Evolutionary conservation across 2,329 filamentous ascomycete genomes (phyloP).

Genomic region (Fusarium xylarioides): DNA sequence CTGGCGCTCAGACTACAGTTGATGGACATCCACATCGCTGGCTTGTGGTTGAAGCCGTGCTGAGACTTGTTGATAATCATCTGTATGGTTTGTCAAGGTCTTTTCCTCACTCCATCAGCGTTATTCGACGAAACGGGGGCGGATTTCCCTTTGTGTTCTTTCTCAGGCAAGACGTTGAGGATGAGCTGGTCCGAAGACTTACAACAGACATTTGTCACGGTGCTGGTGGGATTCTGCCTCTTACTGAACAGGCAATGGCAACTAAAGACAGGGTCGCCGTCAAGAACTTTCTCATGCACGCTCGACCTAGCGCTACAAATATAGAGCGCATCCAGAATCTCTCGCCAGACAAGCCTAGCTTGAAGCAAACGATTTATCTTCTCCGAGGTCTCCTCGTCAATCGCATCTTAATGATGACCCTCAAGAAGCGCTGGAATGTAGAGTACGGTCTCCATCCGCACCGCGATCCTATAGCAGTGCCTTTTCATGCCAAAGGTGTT

Average conservation of each 20-base stretch:
- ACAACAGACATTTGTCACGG: constrained; percentile 37
- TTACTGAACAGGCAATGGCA: constrained; percentile 28
- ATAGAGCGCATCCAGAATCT: constrained; percentile 24
- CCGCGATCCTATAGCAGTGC: constrained; percentile 70
- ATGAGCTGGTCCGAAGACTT: constrained; percentile 48
- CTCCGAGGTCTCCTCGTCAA: constrained; percentile 71
- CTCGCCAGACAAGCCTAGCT: constrained; percentile 34
- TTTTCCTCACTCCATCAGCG: constrained; percentile 46
- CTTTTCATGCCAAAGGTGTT: constrained; percentile 54
- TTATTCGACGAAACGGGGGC: constrained; percentile 46
- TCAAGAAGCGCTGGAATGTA: constrained; percentile 75
- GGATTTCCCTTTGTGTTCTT: constrained; percentile 62
- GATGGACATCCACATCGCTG: constrained; percentile 66
- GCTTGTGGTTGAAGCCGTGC: constrained; percentile 54
- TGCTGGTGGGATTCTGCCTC: constrained; percentile 34
- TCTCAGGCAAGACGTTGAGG: constrained; percentile 58
- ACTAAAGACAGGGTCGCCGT: constrained; percentile 37
- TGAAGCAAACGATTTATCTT: constrained; percentile 56
- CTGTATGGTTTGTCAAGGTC: constrained; percentile 46
- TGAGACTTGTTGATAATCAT: constrained; percentile 55
- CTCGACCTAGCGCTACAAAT: constrained; percentile 8
- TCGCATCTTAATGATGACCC: constrained; percentile 65
- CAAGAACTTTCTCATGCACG: constrained; percentile 37
- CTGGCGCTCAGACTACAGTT: constrained; percentile 58
- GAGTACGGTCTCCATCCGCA: constrained; percentile 67